Conservation (phyloP, 805 yeast species). For the Metschnikowia drakensbergensis region DNA sequence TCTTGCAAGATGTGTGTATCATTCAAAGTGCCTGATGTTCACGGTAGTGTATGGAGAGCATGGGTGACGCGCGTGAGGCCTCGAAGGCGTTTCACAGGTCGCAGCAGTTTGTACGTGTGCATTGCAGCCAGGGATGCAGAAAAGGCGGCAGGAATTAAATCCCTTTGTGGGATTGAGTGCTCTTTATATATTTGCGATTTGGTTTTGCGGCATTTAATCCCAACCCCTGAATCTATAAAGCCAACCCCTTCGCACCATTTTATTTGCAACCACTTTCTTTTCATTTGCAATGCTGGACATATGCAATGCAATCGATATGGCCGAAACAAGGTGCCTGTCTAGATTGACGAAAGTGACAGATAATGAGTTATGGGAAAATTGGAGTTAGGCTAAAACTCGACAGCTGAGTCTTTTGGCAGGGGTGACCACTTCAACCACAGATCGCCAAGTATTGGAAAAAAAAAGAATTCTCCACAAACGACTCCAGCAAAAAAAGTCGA, state of each 20-base stretch:
- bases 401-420: too few relatives aligned
- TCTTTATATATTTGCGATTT: background rate
- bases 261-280: conserved; percentile 1
- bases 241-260: background rate
- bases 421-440: too few relatives aligned
- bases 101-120: background rate
- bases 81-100: background rate
- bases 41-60: background rate
- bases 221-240: background rate
- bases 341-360: too few relatives aligned
- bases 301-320: too few relatives aligned
- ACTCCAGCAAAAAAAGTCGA: too few relatives aligned
- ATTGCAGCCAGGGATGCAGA: background rate
- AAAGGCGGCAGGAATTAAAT: background rate
- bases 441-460: too few relatives aligned
- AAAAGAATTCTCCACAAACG: too few relatives aligned
- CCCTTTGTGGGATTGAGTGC: background rate
- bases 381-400: too few relatives aligned
- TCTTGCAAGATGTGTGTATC: too few relatives aligned
- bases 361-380: too few relatives aligned
- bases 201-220: background rate
- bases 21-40: background rate
- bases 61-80: background rate
- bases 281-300: background rate
- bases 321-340: too few relatives aligned